Conservation (phyloP, 192 early-diverging fungal genomes). For the Coemansia sp. region DNA sequence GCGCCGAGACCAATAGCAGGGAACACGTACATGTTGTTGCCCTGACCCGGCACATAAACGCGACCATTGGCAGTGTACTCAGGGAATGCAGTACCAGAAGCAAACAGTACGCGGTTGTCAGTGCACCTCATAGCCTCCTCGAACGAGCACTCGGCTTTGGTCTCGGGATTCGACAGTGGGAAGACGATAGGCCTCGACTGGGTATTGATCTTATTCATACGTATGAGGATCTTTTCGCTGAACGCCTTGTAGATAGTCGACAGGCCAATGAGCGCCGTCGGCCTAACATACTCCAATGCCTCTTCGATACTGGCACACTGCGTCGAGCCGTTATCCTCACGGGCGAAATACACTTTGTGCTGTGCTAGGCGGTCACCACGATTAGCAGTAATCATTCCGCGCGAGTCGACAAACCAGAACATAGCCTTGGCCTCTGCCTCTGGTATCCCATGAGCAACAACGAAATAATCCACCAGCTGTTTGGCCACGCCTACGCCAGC, state of each 20-base stretch:
- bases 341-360: slow-evolving; percentile 88
- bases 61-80: slow-evolving; percentile 61
- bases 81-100: slow-evolving; percentile 91
- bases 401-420: slow-evolving; percentile 89
- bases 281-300: slow-evolving; percentile 83
- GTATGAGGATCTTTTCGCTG: slow-evolving; percentile 64
- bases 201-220: slow-evolving; percentile 74
- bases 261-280: slow-evolving; percentile 90
- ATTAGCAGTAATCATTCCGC: slow-evolving; percentile 87
- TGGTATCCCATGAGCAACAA: slow-evolving; percentile 71
- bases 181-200: slow-evolving; percentile 79
- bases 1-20: slow-evolving; percentile 91
- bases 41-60: slow-evolving; percentile 71
- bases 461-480: slow-evolving; percentile 84
- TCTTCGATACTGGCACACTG: slow-evolving; percentile 77
- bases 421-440: slow-evolving; percentile 64
- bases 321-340: slow-evolving; percentile 79
- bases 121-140: slow-evolving; percentile 88
- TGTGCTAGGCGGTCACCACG: slow-evolving; percentile 82
- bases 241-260: slow-evolving; percentile 82
- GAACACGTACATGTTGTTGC: slow-evolving; percentile 97
- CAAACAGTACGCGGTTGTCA: slow-evolving; percentile 89
- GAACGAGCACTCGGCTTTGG: slow-evolving; percentile 93
- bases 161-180: slow-evolving; percentile 85
- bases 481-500: slow-evolving; percentile 95